Evolutionary conservation across 495 filamentous ascomycete species (phyloP), one percentile per base, ranked within the genome.

Genomic region (Bombardia bombarda): DNA sequence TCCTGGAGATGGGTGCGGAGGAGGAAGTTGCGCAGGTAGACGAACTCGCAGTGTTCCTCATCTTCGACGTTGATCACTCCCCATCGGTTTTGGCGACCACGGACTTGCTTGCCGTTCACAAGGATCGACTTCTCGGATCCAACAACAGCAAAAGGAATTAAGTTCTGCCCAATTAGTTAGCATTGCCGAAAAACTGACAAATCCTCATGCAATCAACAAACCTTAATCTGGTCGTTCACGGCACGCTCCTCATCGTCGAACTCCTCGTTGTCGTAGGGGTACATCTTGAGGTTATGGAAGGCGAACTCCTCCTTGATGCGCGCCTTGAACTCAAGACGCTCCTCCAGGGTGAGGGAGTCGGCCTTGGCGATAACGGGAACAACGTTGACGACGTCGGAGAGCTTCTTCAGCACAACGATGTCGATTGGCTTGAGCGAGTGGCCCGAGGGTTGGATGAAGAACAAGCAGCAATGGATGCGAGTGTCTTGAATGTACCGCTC

Each of bases 251-350:
- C 92, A 60, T 90, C 84, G 55, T 98, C 92, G 45, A 96, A 79
- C 77, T 99, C 92, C 52, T 97, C 92, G 62, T 95, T 97, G 69
- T 97, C 90, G 65, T 99, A 99, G 38, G 92, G 92, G 75, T 94
- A 99, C 92, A 99, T 99, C 73, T 95, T 88, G 62, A 97, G 77
- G 75, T 95, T 97, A 79, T 99, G 92, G 82, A 99, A 99, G 31
- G 85, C 73, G 65, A 99, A 97, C 62, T 99, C 92, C 75, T 97
- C 90, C 80, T 94, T 95, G 69, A 99, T 99, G 57, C 93, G 79
- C 72, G 90, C 90, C 75, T 97, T 99, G 79, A 99, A 99, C 3
- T 82, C 88, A 52, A 79, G 77, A 46, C 92, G 79, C 74, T 99
- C 92, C 65, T 99, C 93, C 20, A 99, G 74, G 7, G 92, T 99